Evolutionary conservation across 2,329 filamentous ascomycete genomes (phyloP).

Genomic region (Fusarium temperatum): DNA sequence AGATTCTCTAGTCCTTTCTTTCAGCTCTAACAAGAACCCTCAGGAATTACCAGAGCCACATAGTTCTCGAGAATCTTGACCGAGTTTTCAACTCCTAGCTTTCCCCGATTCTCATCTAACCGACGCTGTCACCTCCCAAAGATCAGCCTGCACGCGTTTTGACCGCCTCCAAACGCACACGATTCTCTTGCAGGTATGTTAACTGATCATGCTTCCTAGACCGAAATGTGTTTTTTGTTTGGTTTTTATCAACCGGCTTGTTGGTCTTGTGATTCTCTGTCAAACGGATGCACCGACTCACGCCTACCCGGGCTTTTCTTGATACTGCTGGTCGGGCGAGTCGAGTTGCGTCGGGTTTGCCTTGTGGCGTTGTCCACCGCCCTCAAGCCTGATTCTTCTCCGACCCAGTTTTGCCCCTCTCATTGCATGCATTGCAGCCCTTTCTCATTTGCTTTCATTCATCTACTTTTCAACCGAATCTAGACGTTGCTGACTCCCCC

Average conservation of each 20-base stretch:
- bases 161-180: constrained; percentile 37
- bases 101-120: constrained; percentile 10
- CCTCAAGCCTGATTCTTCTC: constrained; percentile 38
- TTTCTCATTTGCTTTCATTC: constrained; percentile 20
- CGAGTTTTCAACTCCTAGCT: constrained; percentile 7
- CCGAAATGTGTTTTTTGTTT: background rate
- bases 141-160: constrained; percentile 33
- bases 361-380: constrained; percentile 43
- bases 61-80: background rate
- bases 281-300: constrained; percentile 3
- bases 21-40: constrained; percentile 1
- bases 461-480: constrained; percentile 18
- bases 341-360: constrained; percentile 39
- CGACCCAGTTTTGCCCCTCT: constrained; percentile 41
- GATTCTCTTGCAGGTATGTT: constrained; percentile 38
- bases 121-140: constrained; percentile 21
- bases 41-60: constrained; percentile 1
- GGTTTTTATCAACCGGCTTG: background rate
- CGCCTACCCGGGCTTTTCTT: constrained; percentile 15
- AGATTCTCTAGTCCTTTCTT: constrained; percentile 6
- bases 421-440: constrained; percentile 27
- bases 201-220: background rate
- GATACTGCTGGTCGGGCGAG: constrained; percentile 10
- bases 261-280: background rate
- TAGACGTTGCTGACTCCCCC: constrained; percentile 29